phyloP scores from a whole-genome alignment of 495 filamentous ascomycete species.

The Terfezia boudieri region DNA sequence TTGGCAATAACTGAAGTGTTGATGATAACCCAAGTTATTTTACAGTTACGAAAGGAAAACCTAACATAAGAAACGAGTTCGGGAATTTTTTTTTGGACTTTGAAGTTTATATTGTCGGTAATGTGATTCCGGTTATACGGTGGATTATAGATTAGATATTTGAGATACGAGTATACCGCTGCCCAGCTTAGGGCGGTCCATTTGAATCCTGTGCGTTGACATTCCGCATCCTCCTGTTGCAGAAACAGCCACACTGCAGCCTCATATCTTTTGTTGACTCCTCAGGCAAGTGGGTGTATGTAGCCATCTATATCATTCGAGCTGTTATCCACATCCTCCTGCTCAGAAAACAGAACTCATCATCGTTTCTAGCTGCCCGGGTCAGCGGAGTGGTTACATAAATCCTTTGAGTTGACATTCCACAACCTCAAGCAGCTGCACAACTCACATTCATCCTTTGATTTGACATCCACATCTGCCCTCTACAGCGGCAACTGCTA shows the following conservation, averaged over 20 bases:
- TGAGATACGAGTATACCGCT: too few relatives aligned
- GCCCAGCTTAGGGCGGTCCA: too few relatives aligned
- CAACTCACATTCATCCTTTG: constrained; percentile 5
- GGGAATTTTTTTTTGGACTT: too few relatives aligned
- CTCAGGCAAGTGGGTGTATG: background rate
- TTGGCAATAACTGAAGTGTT: too few relatives aligned
- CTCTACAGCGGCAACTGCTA: constrained; percentile 8
- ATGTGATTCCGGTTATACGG: too few relatives aligned
- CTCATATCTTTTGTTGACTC: constrained; percentile 10
- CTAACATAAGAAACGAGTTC: too few relatives aligned
- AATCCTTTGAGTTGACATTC: background rate
- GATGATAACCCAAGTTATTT: too few relatives aligned
- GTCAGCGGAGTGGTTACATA: background rate
- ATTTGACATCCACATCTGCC: constrained; percentile 5
- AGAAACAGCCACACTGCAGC: constrained; percentile 1
- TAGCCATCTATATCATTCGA: background rate
- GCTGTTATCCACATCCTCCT: background rate
- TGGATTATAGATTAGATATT: too few relatives aligned
- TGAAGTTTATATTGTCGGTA: too few relatives aligned
- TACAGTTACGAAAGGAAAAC: too few relatives aligned
- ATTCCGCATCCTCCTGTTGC: background rate
- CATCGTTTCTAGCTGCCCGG: background rate
- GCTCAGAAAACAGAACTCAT: background rate
- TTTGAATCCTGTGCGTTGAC: constrained; percentile 6
- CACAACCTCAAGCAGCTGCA: constrained; percentile 11